Percentiles rank a stretch among this genome's conserved stretches.
phyloP scores from a whole-genome alignment of 306 rosid genomes.

The Inga leiocalycina region DNA sequence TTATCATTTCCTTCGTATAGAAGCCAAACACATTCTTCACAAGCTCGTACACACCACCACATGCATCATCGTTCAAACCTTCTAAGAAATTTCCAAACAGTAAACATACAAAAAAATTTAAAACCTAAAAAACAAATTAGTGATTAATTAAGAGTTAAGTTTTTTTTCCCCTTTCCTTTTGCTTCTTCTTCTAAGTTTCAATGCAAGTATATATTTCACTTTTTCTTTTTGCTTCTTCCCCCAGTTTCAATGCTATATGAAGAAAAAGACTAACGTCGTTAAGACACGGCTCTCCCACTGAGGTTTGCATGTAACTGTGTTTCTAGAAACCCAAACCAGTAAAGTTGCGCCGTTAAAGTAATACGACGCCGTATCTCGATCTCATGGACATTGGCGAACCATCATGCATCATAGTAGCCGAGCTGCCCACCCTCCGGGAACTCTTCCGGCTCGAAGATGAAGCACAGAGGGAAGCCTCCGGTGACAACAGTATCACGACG shows the following conservation, averaged over 20 bases:
- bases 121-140: constrained; percentile 35
- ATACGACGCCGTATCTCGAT: constrained; percentile 28
- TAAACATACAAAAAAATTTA: not conserved
- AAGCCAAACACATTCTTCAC: too few species aligned
- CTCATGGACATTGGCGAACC: constrained; percentile 47
- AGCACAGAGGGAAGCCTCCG: constrained; percentile 51
- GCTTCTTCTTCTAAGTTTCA: constrained; percentile 34
- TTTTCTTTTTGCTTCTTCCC: not conserved
- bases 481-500: constrained; percentile 71
- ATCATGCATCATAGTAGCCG: constrained; percentile 27
- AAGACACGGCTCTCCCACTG: not conserved
- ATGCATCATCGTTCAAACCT: too few species aligned
- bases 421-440: constrained; percentile 67
- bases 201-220: not conserved
- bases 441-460: constrained; percentile 77
- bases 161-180: constrained; percentile 41
- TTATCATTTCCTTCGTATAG: too few species aligned
- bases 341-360: not conserved
- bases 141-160: constrained; percentile 62
- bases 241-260: not conserved
- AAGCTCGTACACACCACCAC: too few species aligned
- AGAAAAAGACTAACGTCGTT: not conserved
- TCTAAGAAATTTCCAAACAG: too few species aligned
- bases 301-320: not conserved
- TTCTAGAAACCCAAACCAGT: not conserved